Conservation (phyloP, 345 rosid species). For the Nasturtium officinale region DNA sequence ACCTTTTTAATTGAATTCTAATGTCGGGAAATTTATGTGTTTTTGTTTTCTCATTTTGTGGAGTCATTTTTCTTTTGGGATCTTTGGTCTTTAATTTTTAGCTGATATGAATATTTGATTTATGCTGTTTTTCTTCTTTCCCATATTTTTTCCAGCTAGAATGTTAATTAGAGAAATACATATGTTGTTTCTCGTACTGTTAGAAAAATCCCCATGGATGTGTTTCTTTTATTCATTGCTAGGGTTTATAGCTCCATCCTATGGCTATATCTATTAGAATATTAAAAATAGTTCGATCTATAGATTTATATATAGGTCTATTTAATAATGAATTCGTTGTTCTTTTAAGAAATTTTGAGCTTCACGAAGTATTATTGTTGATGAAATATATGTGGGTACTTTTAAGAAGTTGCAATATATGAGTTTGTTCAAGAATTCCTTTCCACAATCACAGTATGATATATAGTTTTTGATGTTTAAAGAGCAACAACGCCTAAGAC, state of each 20-base stretch:
- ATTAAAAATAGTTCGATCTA: slow-evolving; percentile 7
- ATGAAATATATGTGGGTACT: slow-evolving; percentile 15
- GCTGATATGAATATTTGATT: slow-evolving; percentile 30
- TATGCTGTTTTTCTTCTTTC: slow-evolving; percentile 17
- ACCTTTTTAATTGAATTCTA: slow-evolving; percentile 48
- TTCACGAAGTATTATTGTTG: slow-evolving; percentile 31
- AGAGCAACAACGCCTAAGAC: background rate
- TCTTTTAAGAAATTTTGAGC: slow-evolving; percentile 6
- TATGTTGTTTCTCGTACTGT: slow-evolving; percentile 13
- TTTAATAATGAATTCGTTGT: slow-evolving; percentile 12
- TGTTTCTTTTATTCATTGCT: slow-evolving; percentile 32
- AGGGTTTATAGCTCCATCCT: slow-evolving; percentile 30
- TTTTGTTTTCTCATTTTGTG: slow-evolving; percentile 35
- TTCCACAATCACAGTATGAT: background rate
- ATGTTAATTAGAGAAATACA: slow-evolving; percentile 32
- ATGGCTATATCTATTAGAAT: background rate
- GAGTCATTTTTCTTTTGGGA: slow-evolving; percentile 34
- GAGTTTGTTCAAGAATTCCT: background rate
- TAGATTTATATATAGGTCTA: slow-evolving; percentile 14
- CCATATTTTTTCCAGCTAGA: slow-evolving; percentile 1
- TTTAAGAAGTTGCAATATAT: background rate
- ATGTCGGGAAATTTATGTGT: slow-evolving; percentile 30
- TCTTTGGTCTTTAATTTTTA: slow-evolving; percentile 35
- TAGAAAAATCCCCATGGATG: slow-evolving; percentile 25
- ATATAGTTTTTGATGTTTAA: slow-evolving; percentile 1